Evolutionary conservation across 163 green algal species (phyloP), one percentile per base, ranked within the genome.

Genomic region (Volvox carteri): DNA sequence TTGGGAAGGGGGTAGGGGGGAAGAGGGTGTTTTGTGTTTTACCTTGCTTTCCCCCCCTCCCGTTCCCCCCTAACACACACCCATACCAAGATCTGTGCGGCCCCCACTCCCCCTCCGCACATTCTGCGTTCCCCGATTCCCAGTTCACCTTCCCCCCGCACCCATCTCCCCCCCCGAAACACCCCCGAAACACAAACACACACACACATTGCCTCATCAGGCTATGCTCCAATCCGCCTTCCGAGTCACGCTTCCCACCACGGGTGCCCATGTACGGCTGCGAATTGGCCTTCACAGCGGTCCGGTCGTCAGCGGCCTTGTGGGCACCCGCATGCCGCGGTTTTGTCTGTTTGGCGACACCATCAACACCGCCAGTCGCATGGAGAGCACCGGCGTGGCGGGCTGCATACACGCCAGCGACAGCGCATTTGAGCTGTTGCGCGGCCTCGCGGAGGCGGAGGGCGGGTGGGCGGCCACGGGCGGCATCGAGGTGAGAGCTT

Each of bases 361-460:
- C 18, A 81, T 93, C 62, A 93, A 93, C 86, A 92, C 86, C 11
- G 90, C 90, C 11, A 81, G 42, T 52, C 80, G 90, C 72, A 92
- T 92, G 90, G 90, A 91, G 90, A 87, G 78, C 78, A 92, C 90
- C 2, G 79, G 90, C 7, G 41, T 75, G 46, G 58, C 79, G 18
- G 89, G 89, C 19, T 73, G 21, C 65, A 75, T 92, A 28, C 89
- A 92, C 33, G 78, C 84, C 42, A 88, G 84, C 56, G 41, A 56
- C 28, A 58, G 28, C 81, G 75, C 81, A 3, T 62, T 60, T 73
- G 81, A 56, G 18, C 48, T 80, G 46, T 12, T 72, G 65, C 65
- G 44, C 6, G 65, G 80, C 7, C 28, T 78, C 18, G 56, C 33
- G 54, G 37, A 52, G 70, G 70, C 37, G 70, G 70, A 78, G 70